Conservation (phyloP, 352 stramenopile genomes). For the Phytopythium ostracodes region DNA sequence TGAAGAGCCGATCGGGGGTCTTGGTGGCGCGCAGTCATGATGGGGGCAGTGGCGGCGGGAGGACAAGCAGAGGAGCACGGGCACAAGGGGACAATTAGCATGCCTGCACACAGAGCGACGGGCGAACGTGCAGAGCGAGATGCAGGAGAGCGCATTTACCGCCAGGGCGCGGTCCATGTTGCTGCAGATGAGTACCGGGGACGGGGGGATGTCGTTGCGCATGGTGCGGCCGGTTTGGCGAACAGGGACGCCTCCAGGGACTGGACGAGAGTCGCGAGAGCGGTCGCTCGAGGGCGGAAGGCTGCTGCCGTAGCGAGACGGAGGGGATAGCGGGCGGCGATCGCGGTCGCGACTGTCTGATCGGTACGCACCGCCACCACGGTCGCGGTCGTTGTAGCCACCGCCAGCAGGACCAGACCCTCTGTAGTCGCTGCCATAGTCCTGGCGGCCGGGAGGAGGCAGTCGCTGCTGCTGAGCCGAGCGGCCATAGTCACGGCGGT, state of each 20-base stretch:
- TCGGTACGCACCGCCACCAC: not conserved
- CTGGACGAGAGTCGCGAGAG: conserved; percentile 19
- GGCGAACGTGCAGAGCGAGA: not conserved
- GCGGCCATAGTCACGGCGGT: conserved; percentile 1
- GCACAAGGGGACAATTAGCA: not conserved
- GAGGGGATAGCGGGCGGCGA: conserved; percentile 7
- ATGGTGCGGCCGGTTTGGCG: conserved; percentile 42
- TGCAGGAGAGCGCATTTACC: conserved; percentile 25
- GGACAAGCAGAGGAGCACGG: not conserved
- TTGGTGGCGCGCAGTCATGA: conserved; percentile 8
- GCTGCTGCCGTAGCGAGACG: conserved; percentile 16
- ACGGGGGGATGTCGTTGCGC: conserved; percentile 47
- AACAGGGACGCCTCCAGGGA: conserved; percentile 2
- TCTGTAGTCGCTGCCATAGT: conserved; percentile 4
- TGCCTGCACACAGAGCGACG: not conserved
- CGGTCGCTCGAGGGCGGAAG: conserved; percentile 15
- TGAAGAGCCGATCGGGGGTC: conserved; percentile 66
- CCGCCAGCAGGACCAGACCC: not conserved
- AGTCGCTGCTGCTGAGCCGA: not conserved
- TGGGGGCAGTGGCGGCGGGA: not conserved
- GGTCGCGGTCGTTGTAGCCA: conserved; percentile 8
- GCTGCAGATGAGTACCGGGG: conserved; percentile 79
- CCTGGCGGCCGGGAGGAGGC: not conserved
- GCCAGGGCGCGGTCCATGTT: conserved; percentile 68
- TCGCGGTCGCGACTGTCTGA: conserved; percentile 10